These are phyloP conservation scores for Herpotrichia juniperi DNA, from an alignment of 2,329 filamentous ascomycete genomes.

Conservation along the genomic window DNA sequence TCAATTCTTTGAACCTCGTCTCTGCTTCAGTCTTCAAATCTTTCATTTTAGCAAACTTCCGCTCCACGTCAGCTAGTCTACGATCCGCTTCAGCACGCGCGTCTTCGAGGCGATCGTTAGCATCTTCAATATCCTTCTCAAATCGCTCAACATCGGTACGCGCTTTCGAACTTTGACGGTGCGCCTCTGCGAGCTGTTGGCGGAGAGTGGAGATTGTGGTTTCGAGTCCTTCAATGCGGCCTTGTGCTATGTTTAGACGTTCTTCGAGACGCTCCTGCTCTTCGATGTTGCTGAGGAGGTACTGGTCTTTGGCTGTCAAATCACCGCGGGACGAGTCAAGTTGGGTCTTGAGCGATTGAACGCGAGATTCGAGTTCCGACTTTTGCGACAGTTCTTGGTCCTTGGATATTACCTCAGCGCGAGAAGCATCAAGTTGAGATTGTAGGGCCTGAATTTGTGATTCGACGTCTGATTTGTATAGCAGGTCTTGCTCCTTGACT, in stretches of 20 bases:
- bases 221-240: conserved; percentile 38
- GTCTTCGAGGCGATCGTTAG: conserved; percentile 31
- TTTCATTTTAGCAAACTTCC: conserved; percentile 34
- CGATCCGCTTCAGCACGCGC: conserved; percentile 33
- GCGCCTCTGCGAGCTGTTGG: conserved; percentile 39
- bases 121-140: conserved; percentile 31
- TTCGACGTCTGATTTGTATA: conserved; percentile 29
- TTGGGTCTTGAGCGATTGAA: conserved; percentile 25
- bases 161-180: conserved; percentile 30
- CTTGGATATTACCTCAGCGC: conserved; percentile 26
- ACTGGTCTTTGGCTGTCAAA: conserved; percentile 28
- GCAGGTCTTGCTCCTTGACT: conserved; percentile 32
- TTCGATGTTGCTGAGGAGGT: conserved; percentile 28
- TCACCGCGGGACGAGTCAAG: conserved; percentile 26
- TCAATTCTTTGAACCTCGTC: conserved; percentile 29
- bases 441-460: conserved; percentile 20
- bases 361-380: conserved; percentile 14
- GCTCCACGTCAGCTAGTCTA: conserved; percentile 34
- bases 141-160: conserved; percentile 32
- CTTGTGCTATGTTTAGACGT: conserved; percentile 30
- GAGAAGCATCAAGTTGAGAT: conserved; percentile 29
- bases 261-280: conserved; percentile 33
- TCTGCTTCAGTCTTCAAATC: conserved; percentile 34
- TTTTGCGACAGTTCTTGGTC: conserved; percentile 26
- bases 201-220: conserved; percentile 32